These are phyloP conservation scores for Emergomyces orientalis DNA, from an alignment of 2,329 filamentous ascomycete genomes.

Conservation along the genomic window DNA sequence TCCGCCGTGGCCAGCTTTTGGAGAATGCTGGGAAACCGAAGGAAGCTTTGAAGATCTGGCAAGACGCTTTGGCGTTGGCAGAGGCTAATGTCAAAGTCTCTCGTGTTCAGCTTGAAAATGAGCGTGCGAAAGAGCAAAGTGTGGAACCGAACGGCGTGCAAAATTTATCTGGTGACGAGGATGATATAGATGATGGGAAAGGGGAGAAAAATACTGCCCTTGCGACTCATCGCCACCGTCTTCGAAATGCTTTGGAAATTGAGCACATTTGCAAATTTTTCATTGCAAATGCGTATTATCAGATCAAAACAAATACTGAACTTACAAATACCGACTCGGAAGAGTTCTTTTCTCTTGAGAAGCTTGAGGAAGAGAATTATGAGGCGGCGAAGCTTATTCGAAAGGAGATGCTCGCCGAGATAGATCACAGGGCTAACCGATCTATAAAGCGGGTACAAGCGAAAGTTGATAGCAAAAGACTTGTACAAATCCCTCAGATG, in stretches of 20 bases:
- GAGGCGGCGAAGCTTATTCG: conserved; percentile 68
- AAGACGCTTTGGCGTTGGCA: conserved; percentile 45
- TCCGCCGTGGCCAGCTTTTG: conserved; percentile 66
- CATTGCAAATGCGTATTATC: conserved; percentile 70
- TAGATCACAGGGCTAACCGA: conserved; percentile 49
- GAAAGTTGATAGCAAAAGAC: conserved; percentile 45
- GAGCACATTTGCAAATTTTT: conserved; percentile 80
- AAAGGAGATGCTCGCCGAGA: conserved; percentile 61
- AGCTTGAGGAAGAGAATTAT: conserved; percentile 62
- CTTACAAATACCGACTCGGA: conserved; percentile 58
- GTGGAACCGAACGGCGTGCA: conserved; percentile 6
- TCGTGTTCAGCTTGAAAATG: conserved; percentile 50
- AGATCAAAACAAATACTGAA: conserved; percentile 63
- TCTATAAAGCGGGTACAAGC: conserved; percentile 55
- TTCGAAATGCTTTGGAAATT: conserved; percentile 66
- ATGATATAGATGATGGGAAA: conserved; percentile 28
- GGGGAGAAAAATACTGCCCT: conserved; percentile 39
- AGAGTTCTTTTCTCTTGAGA: conserved; percentile 57
- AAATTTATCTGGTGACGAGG: conserved; percentile 23
- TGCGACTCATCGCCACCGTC: conserved; percentile 51
- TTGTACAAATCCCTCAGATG: conserved; percentile 56
- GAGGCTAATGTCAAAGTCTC: conserved; percentile 49
- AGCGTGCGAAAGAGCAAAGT: conserved; percentile 26
- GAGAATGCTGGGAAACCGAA: conserved; percentile 62
- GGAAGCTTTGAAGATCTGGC: conserved; percentile 63